These are phyloP conservation scores for Boechera divaricarpa DNA, from an alignment of 345 rosid species.

Conservation along the genomic window DNA sequence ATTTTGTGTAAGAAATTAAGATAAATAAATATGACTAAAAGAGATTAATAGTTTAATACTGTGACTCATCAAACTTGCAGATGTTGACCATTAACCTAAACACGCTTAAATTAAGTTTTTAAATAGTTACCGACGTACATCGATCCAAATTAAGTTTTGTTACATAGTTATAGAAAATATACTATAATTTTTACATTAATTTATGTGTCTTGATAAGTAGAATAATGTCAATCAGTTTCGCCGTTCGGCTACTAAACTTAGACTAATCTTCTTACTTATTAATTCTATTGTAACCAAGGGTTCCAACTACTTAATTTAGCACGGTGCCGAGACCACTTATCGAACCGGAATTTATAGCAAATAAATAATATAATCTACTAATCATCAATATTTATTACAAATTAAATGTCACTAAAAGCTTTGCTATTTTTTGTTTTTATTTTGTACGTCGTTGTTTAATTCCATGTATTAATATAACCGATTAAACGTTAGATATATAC, in stretches of 20 bases:
- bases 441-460: slow-evolving; percentile 30
- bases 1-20: background rate
- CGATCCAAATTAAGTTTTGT: slow-evolving; percentile 25
- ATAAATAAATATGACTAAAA: background rate
- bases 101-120: slow-evolving; percentile 1
- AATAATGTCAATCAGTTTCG: slow-evolving; percentile 10
- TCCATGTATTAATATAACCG: background rate
- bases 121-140: slow-evolving; percentile 19
- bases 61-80: slow-evolving; percentile 9
- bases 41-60: background rate
- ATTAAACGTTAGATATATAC: slow-evolving; percentile 29
- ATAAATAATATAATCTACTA: background rate
- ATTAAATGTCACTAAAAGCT: background rate
- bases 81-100: slow-evolving; percentile 37
- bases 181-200: background rate
- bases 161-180: slow-evolving; percentile 7
- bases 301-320: slow-evolving; percentile 29
- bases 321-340: slow-evolving; percentile 7
- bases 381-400: background rate
- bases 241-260: slow-evolving; percentile 12
- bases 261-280: background rate
- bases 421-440: background rate
- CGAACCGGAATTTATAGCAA: background rate
- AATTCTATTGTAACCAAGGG: slow-evolving; percentile 6
- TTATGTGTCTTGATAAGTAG: background rate